Conservation (phyloP, 345 rosid genomes). For the Combretum micranthum region DNA sequence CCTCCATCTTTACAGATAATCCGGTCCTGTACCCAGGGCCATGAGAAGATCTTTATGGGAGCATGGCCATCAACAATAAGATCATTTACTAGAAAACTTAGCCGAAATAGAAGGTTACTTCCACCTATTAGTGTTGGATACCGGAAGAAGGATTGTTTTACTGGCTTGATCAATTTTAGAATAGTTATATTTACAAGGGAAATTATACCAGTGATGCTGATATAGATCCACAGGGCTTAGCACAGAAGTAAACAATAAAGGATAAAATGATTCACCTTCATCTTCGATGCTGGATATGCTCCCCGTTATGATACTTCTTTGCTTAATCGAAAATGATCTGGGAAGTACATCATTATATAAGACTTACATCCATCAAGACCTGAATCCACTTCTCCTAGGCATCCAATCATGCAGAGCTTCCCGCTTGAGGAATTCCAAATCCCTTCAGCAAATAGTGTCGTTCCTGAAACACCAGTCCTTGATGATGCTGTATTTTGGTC, state of each 20-base stretch:
- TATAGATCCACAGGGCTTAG: background rate
- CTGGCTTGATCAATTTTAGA: conserved; percentile 4
- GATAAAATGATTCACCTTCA: background rate
- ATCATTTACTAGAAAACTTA: conserved; percentile 3
- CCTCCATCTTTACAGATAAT: background rate
- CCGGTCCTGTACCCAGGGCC: background rate
- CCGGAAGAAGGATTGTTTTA: background rate
- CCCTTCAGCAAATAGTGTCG: conserved; percentile 14
- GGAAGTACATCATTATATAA: conserved; percentile 11
- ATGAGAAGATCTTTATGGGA: background rate
- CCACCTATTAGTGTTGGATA: background rate
- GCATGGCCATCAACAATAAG: conserved; percentile 2
- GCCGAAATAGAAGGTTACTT: background rate
- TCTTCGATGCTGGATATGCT: conserved; percentile 3
- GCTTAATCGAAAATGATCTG: background rate
- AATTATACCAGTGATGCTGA: background rate
- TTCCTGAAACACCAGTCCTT: conserved; percentile 7
- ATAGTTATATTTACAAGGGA: background rate
- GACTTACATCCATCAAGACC: background rate
- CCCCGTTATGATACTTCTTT: conserved; percentile 5
- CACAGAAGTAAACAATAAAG: background rate
- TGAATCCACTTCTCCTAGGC: conserved; percentile 1
- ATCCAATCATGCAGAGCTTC: conserved; percentile 18
- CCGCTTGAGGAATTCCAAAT: conserved; percentile 12
- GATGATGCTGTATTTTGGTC: background rate